These are phyloP conservation scores for Pichia sp. DNA, from an alignment of 1,139 yeast genomes.

Conservation along the genomic window DNA sequence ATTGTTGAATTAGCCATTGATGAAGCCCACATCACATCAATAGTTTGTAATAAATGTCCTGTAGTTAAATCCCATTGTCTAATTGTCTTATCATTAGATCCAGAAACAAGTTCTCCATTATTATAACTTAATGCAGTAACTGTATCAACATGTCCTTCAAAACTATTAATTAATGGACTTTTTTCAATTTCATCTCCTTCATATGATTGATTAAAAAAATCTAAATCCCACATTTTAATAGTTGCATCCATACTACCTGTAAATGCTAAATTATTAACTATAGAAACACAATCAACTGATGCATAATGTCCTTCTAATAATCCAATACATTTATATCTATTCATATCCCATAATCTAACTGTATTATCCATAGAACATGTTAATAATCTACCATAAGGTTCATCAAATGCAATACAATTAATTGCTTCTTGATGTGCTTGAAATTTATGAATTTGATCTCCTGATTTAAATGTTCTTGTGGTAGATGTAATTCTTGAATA, in stretches of 20 bases:
- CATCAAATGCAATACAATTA: conserved; percentile 56
- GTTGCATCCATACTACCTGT: conserved; percentile 63
- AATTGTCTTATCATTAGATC: conserved; percentile 74
- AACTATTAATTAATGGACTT: conserved; percentile 35
- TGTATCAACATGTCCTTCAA: conserved; percentile 60
- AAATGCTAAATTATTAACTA: conserved; percentile 46
- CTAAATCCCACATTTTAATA: conserved; percentile 53
- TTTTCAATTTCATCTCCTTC: conserved; percentile 20
- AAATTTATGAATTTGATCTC: conserved; percentile 46
- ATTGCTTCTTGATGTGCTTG: conserved; percentile 50
- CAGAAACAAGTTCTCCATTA: conserved; percentile 46
- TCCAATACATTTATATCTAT: conserved; percentile 45
- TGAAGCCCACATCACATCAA: conserved; percentile 56
- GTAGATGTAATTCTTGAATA: conserved; percentile 12
- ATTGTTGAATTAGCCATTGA: conserved; percentile 28
- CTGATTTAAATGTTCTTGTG: conserved; percentile 50
- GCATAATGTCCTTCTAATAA: conserved; percentile 50
- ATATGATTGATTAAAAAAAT: conserved; percentile 15
- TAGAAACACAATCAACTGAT: conserved; percentile 51
- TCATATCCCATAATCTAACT: conserved; percentile 79
- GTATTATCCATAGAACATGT: conserved; percentile 78
- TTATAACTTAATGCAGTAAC: conserved; percentile 55
- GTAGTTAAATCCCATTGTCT: conserved; percentile 77
- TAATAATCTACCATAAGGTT: conserved; percentile 67
- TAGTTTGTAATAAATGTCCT: conserved; percentile 54